These are phyloP conservation scores for Flaveria ramosissima DNA, from an alignment of 129 eudicot species.

Conservation along the genomic window DNA sequence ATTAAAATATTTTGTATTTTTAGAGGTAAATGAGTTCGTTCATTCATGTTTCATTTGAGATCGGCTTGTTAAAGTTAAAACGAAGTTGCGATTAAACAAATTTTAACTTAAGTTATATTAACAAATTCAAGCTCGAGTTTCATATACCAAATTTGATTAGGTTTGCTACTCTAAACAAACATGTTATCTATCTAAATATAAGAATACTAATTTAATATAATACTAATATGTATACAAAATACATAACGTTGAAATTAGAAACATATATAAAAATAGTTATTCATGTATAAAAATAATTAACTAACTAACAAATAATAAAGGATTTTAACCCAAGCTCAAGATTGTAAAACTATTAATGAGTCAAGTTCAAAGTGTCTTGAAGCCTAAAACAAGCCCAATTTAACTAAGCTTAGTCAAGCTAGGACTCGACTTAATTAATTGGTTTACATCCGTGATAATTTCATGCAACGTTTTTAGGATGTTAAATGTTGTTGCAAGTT, in stretches of 20 bases:
- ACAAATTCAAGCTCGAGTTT: too few relatives aligned
- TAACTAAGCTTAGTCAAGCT: background rate
- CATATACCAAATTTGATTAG: background rate
- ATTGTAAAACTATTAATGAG: background rate
- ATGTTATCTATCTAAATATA: background rate
- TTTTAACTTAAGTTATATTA: background rate
- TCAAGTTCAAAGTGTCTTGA: background rate
- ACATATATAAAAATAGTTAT: too few relatives aligned
- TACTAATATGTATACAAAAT: background rate
- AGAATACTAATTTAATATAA: background rate
- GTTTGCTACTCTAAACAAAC: background rate
- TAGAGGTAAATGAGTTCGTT: background rate
- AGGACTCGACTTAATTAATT: background rate
- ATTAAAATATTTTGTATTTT: background rate
- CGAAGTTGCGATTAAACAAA: too few relatives aligned
- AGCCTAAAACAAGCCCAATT: background rate
- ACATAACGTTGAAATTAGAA: too few relatives aligned
- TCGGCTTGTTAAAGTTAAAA: too few relatives aligned
- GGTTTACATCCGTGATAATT: background rate
- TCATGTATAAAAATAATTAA: background rate
- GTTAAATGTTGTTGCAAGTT: background rate
- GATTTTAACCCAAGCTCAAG: background rate
- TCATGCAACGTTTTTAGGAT: too few relatives aligned
- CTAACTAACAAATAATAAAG: background rate
- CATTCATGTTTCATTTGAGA: too few relatives aligned